Evolutionary conservation across 2,329 filamentous ascomycete species (phyloP).

Genomic region (Sarocladium oryzae): DNA sequence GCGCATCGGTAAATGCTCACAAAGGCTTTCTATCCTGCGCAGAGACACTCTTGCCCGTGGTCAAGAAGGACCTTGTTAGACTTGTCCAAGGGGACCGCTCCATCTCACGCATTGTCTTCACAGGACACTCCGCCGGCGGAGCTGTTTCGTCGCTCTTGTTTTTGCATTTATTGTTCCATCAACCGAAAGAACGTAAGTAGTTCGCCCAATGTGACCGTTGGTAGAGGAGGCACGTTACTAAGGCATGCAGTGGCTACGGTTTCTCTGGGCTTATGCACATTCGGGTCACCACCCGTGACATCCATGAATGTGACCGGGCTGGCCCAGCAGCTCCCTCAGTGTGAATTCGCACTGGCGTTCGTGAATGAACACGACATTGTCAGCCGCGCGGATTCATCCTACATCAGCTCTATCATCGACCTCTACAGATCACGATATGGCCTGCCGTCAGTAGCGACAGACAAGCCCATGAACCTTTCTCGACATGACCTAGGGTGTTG

Average conservation of each 20-base stretch:
- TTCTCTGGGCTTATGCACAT: slow-evolving; percentile 16
- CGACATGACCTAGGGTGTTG: not conserved
- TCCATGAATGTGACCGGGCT: slow-evolving; percentile 13
- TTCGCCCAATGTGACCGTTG: not conserved
- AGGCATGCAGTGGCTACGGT: not conserved
- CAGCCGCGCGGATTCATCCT: slow-evolving; percentile 15
- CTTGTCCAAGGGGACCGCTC: slow-evolving; percentile 7
- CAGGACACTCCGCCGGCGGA: slow-evolving; percentile 19
- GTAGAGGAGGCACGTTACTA: too few relatives aligned
- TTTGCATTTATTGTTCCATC: slow-evolving; percentile 12
- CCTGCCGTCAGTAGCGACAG: slow-evolving; percentile 2
- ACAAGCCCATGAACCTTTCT: too few relatives aligned
- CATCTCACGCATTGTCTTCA: slow-evolving; percentile 14
- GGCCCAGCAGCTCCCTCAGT: not conserved
- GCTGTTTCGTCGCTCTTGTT: slow-evolving; percentile 17
- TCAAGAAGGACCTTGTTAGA: slow-evolving; percentile 11
- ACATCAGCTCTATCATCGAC: slow-evolving; percentile 16
- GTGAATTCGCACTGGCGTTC: slow-evolving; percentile 11
- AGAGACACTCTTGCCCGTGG: slow-evolving; percentile 13
- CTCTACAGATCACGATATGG: slow-evolving; percentile 16
- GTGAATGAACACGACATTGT: slow-evolving; percentile 20
- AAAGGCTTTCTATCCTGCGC: slow-evolving; percentile 17
- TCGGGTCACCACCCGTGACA: slow-evolving; percentile 16
- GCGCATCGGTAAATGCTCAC: slow-evolving; percentile 10
- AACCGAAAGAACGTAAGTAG: slow-evolving; percentile 2